Evolutionary conservation across 2,329 filamentous ascomycete species (phyloP), one percentile per base, ranked within the genome.

Genomic region (Phialophora chinensis): DNA sequence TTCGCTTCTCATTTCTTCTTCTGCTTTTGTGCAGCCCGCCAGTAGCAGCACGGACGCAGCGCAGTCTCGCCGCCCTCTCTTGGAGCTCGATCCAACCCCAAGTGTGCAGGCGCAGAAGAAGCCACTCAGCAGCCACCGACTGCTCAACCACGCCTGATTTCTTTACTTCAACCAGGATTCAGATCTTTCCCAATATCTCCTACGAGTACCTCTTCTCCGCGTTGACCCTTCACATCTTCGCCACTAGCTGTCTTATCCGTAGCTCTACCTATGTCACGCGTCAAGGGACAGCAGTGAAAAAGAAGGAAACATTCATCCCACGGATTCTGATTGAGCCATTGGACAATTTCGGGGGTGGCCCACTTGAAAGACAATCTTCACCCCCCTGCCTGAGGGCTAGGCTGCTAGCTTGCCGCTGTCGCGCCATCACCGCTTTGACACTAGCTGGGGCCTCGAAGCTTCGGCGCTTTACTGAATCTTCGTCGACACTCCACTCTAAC

Each of bases 331-430:
- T 14, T 25, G 59, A 61, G 35, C 59, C n/a, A 61, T 61, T 61
- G 59, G 58, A 61, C 47, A 52, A 50, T 61, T 53, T 52, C 44
- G 47, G 42, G 31, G 33, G 59, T 52, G 59, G 59, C 10, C 59
- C 59, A 17, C n/a, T 20, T 4, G 20, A 17, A 61, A 53, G 33
- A 61, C 59, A 61, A 38, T 61, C 47, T 27, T 35, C 59, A 8
- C 47, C 35, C 47, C 58, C 59, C 59, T 61, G 59, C 59, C 25
- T 54, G 44, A 49, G 33, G 38, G 31, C 49, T 52, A 52, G 49
- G 49, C 59, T 68, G 67, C 62, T 69, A 69, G 67, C 62, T 44
- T 64, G 61, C 67, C 67, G 67, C 65, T 27, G 31, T 62, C 62
- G 62, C 62, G 62, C 66, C 54, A 65, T 62, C 62, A 57, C 65